Evolutionary conservation across 2,329 filamentous ascomycete genomes (phyloP).

Genomic region (Nemania abortiva): DNA sequence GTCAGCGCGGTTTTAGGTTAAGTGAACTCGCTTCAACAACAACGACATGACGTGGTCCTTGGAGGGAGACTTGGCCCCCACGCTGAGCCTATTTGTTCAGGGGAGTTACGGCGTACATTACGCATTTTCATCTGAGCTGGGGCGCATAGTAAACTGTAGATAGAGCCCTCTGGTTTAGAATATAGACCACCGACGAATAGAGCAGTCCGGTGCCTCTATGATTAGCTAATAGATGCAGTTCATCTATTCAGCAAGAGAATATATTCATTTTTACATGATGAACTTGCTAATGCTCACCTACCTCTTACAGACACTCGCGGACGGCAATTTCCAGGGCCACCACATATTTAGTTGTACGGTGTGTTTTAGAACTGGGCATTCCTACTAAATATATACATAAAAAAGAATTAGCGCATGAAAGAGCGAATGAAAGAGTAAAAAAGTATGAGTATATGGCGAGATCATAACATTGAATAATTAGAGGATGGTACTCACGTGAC

Average conservation of each 20-base stretch:
- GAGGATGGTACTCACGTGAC: slow-evolving; percentile 22
- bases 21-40: not conserved
- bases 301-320: not conserved
- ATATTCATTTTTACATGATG: not conserved
- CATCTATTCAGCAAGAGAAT: not conserved
- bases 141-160: not conserved
- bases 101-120: not conserved
- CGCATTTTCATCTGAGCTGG: not conserved
- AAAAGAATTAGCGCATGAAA: too few species aligned
- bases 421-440: too few species aligned
- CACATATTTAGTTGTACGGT: not conserved
- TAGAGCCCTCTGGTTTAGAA: not conserved
- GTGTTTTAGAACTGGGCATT: not conserved
- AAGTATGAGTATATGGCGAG: too few species aligned
- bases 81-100: too few species aligned
- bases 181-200: not conserved
- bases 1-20: not conserved
- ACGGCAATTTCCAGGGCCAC: not conserved
- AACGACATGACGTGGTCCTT: not conserved
- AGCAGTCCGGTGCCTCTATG: not conserved
- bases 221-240: not conserved
- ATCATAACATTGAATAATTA: not conserved
- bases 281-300: too few species aligned
- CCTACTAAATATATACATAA: too few species aligned
- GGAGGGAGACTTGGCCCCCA: not conserved